Evolutionary conservation across 768 basidiomycete genomes (phyloP).

Genomic region (Rubroboletus pulcherrimus): DNA sequence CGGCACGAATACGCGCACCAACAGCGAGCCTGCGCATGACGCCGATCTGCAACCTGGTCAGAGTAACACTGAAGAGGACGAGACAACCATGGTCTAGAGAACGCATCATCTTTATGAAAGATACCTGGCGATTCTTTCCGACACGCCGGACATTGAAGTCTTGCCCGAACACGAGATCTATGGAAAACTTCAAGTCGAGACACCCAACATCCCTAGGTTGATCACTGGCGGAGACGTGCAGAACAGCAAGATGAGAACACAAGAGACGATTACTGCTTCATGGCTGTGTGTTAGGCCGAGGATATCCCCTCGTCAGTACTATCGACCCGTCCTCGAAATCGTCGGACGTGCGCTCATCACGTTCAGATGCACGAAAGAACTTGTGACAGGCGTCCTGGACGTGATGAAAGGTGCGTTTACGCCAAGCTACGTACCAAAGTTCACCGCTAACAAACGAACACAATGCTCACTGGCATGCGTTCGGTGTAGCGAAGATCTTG

Average conservation of each 20-base stretch:
- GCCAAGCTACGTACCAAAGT: neutral
- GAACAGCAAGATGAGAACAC: neutral
- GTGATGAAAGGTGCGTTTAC: neutral
- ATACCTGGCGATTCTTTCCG: slow-evolving; percentile 2
- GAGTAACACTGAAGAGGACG: neutral
- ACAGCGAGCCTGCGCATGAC: neutral
- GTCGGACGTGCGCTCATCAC: neutral
- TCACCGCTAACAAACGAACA: neutral
- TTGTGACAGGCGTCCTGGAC: neutral
- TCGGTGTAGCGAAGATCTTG: slow-evolving; percentile 8
- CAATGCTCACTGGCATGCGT: slow-evolving; percentile 24
- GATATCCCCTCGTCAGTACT: neutral
- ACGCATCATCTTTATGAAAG: neutral
- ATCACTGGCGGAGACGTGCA: neutral
- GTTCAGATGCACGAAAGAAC: neutral
- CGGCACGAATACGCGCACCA: neutral
- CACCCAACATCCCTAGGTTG: slow-evolving; percentile 1
- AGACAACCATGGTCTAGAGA: neutral
- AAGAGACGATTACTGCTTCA: neutral
- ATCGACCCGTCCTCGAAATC: neutral
- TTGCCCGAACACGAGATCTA: slow-evolving; percentile 2
- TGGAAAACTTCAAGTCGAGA: neutral
- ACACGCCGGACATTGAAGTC: neutral
- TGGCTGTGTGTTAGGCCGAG: neutral
- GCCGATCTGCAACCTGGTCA: neutral